phyloP scores from a whole-genome alignment of 192 early-diverging fungal species.

The Backusella australiensis region DNA sequence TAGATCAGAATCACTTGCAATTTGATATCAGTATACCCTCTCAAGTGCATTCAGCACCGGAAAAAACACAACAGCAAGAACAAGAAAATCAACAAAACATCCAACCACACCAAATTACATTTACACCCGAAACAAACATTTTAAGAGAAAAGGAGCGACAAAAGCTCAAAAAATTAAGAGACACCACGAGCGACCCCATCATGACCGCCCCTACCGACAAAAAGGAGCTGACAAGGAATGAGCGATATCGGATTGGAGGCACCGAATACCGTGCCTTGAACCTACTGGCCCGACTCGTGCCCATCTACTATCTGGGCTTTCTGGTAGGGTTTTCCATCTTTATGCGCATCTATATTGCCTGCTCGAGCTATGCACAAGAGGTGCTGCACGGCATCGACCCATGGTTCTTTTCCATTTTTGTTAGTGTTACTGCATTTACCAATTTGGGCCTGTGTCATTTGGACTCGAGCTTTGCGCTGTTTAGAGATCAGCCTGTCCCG shows the following conservation, averaged over 20 bases:
- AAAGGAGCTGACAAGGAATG: slow-evolving; percentile 19
- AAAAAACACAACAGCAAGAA: not conserved
- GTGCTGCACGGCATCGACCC: slow-evolving; percentile 18
- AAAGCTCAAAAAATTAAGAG: not conserved
- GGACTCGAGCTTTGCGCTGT: slow-evolving; percentile 26
- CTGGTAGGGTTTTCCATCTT: slow-evolving; percentile 8
- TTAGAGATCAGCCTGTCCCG: slow-evolving; percentile 16
- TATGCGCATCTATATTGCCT: slow-evolving; percentile 26
- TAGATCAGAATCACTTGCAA: not conserved
- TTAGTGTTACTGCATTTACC: slow-evolving; percentile 21
- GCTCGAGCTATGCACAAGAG: slow-evolving; percentile 20
- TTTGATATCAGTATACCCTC: not conserved
- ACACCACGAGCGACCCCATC: not conserved
- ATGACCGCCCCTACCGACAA: slow-evolving; percentile 11
- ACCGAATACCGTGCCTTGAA: slow-evolving; percentile 33
- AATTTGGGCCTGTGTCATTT: slow-evolving; percentile 27
- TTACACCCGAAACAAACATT: slow-evolving; percentile 4
- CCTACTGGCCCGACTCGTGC: slow-evolving; percentile 16
- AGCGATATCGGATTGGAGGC: slow-evolving; percentile 29
- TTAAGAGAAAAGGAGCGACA: not conserved
- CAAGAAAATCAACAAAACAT: not conserved
- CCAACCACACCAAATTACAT: not conserved
- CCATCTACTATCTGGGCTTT: slow-evolving; percentile 25
- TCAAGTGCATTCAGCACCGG: not conserved
- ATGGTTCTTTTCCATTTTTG: slow-evolving; percentile 32